Evolutionary conservation across 345 rosid species (phyloP).

Genomic region (Lumnitzera littorea): DNA sequence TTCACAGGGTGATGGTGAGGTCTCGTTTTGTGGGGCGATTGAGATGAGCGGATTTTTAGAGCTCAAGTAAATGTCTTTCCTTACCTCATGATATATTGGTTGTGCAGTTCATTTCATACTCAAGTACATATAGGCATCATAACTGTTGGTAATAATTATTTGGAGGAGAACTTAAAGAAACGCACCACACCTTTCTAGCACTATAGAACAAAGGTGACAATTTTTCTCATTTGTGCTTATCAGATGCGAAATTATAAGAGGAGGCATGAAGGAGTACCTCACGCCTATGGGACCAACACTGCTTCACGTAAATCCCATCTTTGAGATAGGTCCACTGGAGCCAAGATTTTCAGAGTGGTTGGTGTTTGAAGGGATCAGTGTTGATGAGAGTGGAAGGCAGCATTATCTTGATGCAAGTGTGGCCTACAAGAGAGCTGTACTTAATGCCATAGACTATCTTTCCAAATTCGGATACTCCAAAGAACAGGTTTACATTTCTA

Average conservation of each 20-base stretch:
- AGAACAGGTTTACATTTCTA: constrained; percentile 56
- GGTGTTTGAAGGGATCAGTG: constrained; percentile 95
- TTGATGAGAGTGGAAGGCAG: constrained; percentile 77
- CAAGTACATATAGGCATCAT: neutral
- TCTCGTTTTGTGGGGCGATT: constrained; percentile 90
- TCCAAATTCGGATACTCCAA: constrained; percentile 91
- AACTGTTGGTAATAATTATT: neutral
- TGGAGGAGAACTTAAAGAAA: no score
- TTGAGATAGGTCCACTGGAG: constrained; percentile 87
- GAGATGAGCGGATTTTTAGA: constrained; percentile 92
- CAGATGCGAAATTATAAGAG: constrained; percentile 79
- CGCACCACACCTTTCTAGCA: no score
- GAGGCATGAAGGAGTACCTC: constrained; percentile 87
- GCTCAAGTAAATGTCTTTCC: constrained; percentile 46
- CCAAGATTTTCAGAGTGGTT: constrained; percentile 95
- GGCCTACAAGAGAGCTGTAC: constrained; percentile 83
- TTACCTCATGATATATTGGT: constrained; percentile 1
- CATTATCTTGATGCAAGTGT: constrained; percentile 81
- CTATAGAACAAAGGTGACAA: no score
- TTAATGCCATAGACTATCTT: constrained; percentile 85
- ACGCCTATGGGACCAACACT: constrained; percentile 92
- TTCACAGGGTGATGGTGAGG: constrained; percentile 95
- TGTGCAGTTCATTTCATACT: neutral
- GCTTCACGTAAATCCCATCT: constrained; percentile 89
- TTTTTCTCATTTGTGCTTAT: neutral